Conservation (phyloP, 129 eudicot genomes). For the Erigeron canadensis region DNA sequence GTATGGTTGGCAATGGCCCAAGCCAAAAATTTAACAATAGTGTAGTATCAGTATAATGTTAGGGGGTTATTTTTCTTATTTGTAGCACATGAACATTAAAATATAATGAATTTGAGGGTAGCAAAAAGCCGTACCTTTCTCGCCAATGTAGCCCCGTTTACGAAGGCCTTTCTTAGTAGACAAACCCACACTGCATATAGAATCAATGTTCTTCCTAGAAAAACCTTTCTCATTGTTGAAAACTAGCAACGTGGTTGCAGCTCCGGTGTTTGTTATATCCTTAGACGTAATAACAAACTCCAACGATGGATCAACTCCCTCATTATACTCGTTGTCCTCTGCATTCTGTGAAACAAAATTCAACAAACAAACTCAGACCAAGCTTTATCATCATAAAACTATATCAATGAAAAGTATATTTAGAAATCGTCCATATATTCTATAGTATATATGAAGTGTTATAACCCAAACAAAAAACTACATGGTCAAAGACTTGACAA, state of each 20-base stretch:
- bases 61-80: too few species aligned
- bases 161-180: constrained; percentile 60
- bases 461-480: too few species aligned
- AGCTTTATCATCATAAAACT: not conserved
- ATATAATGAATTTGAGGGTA: too few species aligned
- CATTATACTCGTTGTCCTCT: constrained; percentile 57
- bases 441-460: too few species aligned
- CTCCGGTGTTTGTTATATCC: constrained; percentile 47
- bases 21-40: too few species aligned
- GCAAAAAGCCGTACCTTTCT: constrained; percentile 41
- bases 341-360: constrained; percentile 41
- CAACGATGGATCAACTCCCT: constrained; percentile 50
- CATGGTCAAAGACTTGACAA: too few species aligned
- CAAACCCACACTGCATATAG: constrained; percentile 55
- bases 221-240: constrained; percentile 64
- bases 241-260: constrained; percentile 47
- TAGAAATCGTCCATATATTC: too few species aligned
- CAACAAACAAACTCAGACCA: not conserved
- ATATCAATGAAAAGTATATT: not conserved
- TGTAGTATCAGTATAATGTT: too few species aligned
- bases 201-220: constrained; percentile 42
- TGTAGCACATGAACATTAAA: too few species aligned
- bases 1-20: too few species aligned
- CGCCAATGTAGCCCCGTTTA: constrained; percentile 55
- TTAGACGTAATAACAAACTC: constrained; percentile 53